These are phyloP conservation scores for Triangularia verruculosa DNA, from an alignment of 2,329 filamentous ascomycete species.

Conservation along the genomic window DNA sequence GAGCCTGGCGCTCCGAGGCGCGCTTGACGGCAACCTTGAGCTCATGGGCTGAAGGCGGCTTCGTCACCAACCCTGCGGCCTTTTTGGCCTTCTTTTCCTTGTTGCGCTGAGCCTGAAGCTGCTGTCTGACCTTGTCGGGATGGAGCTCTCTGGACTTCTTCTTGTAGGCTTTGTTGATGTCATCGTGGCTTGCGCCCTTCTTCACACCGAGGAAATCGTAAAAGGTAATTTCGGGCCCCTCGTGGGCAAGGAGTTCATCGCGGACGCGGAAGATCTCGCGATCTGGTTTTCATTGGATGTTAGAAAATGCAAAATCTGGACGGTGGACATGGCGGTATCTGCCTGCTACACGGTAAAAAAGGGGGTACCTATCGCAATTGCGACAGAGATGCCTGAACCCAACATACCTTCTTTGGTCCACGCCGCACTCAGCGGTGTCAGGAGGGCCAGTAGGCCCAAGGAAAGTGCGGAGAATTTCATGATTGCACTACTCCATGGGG, in stretches of 20 bases:
- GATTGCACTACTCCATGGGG: conserved; percentile 46
- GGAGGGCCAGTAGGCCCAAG: conserved; percentile 65
- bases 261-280: conserved; percentile 96
- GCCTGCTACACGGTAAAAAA: background rate
- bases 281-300: conserved; percentile 52
- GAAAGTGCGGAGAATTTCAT: conserved; percentile 72
- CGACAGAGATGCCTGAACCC: background rate
- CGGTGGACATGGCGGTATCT: background rate
- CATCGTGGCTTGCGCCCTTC: conserved; percentile 71
- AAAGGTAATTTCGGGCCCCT: conserved; percentile 80
- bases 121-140: conserved; percentile 91
- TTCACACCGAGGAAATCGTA: conserved; percentile 88
- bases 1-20: conserved; percentile 78
- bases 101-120: conserved; percentile 69
- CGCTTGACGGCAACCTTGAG: conserved; percentile 75
- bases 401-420: conserved; percentile 81
- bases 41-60: conserved; percentile 70
- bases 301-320: background rate
- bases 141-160: conserved; percentile 81
- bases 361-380: background rate
- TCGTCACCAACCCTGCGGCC: conserved; percentile 58
- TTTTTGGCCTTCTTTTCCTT: conserved; percentile 54
- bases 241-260: conserved; percentile 74
- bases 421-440: conserved; percentile 65
- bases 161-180: conserved; percentile 92